Percentiles rank a stretch among this genome's conserved stretches.
Conservation (phyloP, 305 asterid genomes). For the Fraxinus sp. region DNA sequence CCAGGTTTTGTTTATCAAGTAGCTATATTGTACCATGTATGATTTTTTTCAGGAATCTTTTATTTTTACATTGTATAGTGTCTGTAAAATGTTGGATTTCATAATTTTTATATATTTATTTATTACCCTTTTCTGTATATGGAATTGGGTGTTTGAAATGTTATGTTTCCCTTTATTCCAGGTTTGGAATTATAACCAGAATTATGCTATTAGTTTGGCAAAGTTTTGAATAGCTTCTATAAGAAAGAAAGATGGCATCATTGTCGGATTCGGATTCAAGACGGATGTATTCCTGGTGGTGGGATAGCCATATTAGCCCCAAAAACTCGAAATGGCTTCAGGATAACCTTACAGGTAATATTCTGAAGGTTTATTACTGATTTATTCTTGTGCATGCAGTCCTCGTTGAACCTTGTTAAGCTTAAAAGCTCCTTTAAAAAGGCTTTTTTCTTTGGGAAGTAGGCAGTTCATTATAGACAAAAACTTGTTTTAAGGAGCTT, state of each 20-base stretch:
- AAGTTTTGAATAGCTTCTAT: conserved; percentile 20
- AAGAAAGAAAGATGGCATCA: conserved; percentile 56
- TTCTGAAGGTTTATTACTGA: neutral
- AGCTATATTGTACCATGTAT: neutral
- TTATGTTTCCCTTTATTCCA: conserved; percentile 6
- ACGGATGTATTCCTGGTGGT: conserved; percentile 99
- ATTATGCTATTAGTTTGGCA: conserved; percentile 15
- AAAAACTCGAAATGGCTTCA: conserved; percentile 98
- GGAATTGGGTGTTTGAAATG: conserved; percentile 37
- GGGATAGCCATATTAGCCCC: conserved; percentile 99
- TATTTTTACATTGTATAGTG: neutral
- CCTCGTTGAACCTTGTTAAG: neutral
- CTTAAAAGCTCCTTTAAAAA: neutral
- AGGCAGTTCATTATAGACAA: neutral
- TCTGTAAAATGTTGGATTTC: conserved; percentile 11
- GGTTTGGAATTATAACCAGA: conserved; percentile 7
- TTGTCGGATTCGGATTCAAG: conserved; percentile 50
- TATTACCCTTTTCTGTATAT: conserved; percentile 30
- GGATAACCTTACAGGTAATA: conserved; percentile 91
- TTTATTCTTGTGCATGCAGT: neutral
- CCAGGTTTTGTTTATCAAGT: too few relatives aligned
- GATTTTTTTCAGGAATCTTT: neutral
- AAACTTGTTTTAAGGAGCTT: neutral
- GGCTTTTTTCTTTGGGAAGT: neutral
- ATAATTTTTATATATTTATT: neutral